Conservation (phyloP, 306 rosid species). For the Vigna reflexopilosa region DNA sequence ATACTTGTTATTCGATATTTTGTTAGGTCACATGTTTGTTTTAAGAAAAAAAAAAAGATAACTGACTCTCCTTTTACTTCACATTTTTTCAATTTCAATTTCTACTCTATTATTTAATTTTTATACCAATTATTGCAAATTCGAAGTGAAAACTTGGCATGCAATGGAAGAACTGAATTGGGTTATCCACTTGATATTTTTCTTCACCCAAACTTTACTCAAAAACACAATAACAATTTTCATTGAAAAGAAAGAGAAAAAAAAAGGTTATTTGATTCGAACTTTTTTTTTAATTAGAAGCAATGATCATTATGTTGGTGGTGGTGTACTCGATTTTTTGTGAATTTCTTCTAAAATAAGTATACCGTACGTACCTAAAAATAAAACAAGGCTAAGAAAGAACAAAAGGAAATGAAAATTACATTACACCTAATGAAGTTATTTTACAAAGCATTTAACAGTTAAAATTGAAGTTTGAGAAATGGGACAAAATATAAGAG, state of each 20-base stretch:
- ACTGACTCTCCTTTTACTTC: background rate
- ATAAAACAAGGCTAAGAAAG: background rate
- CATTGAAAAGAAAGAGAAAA: background rate
- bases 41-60: background rate
- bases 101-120: slow-evolving; percentile 6
- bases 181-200: background rate
- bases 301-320: slow-evolving; percentile 32
- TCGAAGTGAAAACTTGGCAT: slow-evolving; percentile 10
- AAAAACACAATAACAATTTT: too few species aligned
- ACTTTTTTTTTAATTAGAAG: slow-evolving; percentile 19
- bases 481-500: slow-evolving; percentile 24
- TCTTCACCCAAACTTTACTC: background rate
- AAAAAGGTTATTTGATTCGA: background rate
- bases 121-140: background rate
- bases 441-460: background rate
- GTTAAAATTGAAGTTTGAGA: background rate
- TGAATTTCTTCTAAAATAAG: slow-evolving; percentile 13
- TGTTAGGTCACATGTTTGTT: slow-evolving; percentile 7
- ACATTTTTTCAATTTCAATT: background rate
- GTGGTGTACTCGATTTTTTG: slow-evolving; percentile 23
- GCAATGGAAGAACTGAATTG: slow-evolving; percentile 11
- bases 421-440: slow-evolving; percentile 33
- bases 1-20: background rate
- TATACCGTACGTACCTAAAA: background rate
- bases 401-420: background rate